phyloP scores from a whole-genome alignment of 768 basidiomycete species.

The Podaxis sp. region DNA sequence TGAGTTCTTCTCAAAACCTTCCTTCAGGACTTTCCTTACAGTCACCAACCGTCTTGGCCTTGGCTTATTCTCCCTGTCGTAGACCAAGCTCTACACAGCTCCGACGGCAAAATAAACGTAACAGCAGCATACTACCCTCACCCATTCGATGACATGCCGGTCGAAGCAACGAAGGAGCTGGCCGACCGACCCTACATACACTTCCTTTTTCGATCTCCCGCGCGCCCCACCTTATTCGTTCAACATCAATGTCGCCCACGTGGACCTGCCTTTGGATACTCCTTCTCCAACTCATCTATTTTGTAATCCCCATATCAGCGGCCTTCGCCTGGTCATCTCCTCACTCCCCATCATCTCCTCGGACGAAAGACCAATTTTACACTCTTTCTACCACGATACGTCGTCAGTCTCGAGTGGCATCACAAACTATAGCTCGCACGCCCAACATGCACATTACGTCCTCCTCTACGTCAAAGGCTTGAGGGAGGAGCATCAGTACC shows the following conservation, averaged over 20 bases:
- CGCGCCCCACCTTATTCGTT: neutral
- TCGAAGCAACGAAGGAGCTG: conserved; percentile 27
- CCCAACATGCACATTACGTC: neutral
- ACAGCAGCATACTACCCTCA: conserved; percentile 24
- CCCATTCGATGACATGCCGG: conserved; percentile 16
- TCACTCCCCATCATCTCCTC: neutral
- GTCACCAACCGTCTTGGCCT: too few relatives aligned
- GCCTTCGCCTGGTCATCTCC: neutral
- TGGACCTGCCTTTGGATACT: neutral
- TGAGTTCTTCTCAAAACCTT: too few relatives aligned
- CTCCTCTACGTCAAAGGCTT: neutral
- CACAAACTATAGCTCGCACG: neutral
- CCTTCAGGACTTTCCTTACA: too few relatives aligned
- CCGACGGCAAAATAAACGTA: conserved; percentile 22
- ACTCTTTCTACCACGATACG: neutral
- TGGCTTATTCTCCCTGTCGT: too few relatives aligned
- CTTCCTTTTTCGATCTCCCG: neutral
- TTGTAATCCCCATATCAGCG: neutral
- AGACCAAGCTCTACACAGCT: conserved; percentile 22
- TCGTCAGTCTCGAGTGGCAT: neutral
- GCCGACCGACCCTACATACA: conserved; percentile 1
- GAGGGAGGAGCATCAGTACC: too few relatives aligned
- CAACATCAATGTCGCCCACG: neutral
- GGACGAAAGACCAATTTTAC: neutral
- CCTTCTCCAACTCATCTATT: neutral